These are phyloP conservation scores for Boeremia lycopersici DNA, from an alignment of 2,329 filamentous ascomycete genomes.

Conservation along the genomic window DNA sequence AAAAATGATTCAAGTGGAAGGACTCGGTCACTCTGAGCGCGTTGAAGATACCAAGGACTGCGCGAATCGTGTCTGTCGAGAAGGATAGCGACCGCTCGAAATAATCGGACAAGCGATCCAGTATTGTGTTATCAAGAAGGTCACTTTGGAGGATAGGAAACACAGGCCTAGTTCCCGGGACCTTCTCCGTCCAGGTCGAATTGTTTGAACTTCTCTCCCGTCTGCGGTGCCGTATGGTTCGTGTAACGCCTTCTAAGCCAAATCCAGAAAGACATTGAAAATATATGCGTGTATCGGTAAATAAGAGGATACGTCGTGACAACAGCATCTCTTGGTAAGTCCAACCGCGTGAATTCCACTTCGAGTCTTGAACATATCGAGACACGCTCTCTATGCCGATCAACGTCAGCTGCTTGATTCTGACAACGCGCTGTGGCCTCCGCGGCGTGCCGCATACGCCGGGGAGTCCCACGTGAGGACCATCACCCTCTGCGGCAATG, in stretches of 20 bases:
- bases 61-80: not conserved
- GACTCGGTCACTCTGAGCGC: not conserved
- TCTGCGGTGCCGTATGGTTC: not conserved
- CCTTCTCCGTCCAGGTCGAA: not conserved
- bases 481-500: conserved; percentile 10
- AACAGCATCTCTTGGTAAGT: conserved; percentile 20
- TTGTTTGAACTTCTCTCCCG: not conserved
- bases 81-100: conserved; percentile 3
- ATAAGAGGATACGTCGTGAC: conserved; percentile 17
- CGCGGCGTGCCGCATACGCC: conserved; percentile 3
- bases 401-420: conserved; percentile 7
- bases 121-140: not conserved
- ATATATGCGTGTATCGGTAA: conserved; percentile 20
- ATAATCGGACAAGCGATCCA: not conserved
- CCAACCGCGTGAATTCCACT: conserved; percentile 22
- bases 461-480: conserved; percentile 6
- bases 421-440: conserved; percentile 7
- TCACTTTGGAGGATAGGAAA: conserved; percentile 1
- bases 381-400: not conserved
- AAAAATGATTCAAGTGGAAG: not conserved
- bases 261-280: conserved; percentile 18
- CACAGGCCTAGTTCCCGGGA: not conserved
- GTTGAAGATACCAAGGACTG: not conserved
- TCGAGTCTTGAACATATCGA: not conserved
- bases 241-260: conserved; percentile 1